Evolutionary conservation across 768 basidiomycete species (phyloP), one percentile per base, ranked within the genome.

Genomic region (Naematelia aurantialba): DNA sequence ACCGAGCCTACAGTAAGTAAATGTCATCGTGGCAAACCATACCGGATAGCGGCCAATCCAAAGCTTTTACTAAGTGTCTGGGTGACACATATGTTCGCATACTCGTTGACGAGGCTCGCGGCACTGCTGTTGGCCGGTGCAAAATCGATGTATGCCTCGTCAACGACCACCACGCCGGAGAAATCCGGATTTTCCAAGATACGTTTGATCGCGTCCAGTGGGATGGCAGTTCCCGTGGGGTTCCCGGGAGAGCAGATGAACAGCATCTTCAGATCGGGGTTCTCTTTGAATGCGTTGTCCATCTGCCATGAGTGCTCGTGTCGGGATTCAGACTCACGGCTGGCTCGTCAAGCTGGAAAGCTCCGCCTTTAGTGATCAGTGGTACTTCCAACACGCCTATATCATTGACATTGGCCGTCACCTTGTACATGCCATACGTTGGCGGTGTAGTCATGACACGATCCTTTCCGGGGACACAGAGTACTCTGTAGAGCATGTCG

Each of bases 101-200:
- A 98, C 49, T 89, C 84, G 58, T 84, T 81, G 53, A 96, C 81
- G 24, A 98, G 80, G 2, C 82, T 79, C 13, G 82, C 85, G 0
- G 90, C 89, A 45, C 86, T 88, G 26, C 81, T 78, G 17, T 80
- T 81, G 8, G 81, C 74, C 0, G 81, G 82, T 0, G 88, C 84
- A 69, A 98, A 99, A 76, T 99, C 96, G 73, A 98, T 88, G 78
- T 99, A 98, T 0, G 96, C 96, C 76, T 99, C 96, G 71, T 99
- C 96, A 4, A 98, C 86, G 26, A 94, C 82, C 39, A 97, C 86
- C 61, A 99, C 85, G 5, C 96, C 96, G 66, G 86, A 89, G 83
- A 89, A 98, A 0, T 81, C 80, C 8, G 85, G 82, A 76, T 89
- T 89, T 27, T 91, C 86, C 24, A 94, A 80, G 14, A 98, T 77